Evolutionary conservation across 805 yeast species (phyloP), one percentile per base, ranked within the genome.

Genomic region (Candida verbasci): DNA sequence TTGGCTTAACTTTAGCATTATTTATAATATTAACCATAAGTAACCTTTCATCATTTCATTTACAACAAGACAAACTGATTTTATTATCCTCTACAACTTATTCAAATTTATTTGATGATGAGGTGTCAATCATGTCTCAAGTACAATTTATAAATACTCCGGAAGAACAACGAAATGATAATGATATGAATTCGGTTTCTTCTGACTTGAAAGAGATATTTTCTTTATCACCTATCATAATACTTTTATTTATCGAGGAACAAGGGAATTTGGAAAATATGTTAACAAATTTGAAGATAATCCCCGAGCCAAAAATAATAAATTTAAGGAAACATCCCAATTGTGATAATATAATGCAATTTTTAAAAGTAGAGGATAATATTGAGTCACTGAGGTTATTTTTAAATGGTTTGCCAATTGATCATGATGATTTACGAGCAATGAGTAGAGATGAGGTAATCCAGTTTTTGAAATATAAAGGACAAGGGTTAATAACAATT

Each of bases 291-390:
- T 40, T 62, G 18, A 50, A 48, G 27, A 57, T 62, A 21, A 49
- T 45, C 12, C 68, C 68, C 3, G 64, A 60, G 41, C 61, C 66
- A 18, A 52, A 53, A 34, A 45, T 52, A 14, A 55, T 62, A 6
- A 48, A 59, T 38, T 47, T 62, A 28, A 43, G 40, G 17, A 57
- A 53, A 35, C 68, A 62, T 42, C 68, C 68, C 24, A 47, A 59
- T 33, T 48, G 48, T 29, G 31, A 37, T 3, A 45, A 46, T 16
- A 51, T 62, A 24, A 38, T 53, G 18, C 38, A 42, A 1, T 59
- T 60, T 42, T 49, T 62, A 33, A 48, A 50, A 25, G 44, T 30
- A 9, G 17, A 14, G 38, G 41, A 35, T 9, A 38, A 37, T 17
- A 38, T 37, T 21, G 40, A 32, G 38, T 53, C 62, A 20, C 68